Evolutionary conservation across 306 rosid species (phyloP).

Genomic region (Urtica urens): DNA sequence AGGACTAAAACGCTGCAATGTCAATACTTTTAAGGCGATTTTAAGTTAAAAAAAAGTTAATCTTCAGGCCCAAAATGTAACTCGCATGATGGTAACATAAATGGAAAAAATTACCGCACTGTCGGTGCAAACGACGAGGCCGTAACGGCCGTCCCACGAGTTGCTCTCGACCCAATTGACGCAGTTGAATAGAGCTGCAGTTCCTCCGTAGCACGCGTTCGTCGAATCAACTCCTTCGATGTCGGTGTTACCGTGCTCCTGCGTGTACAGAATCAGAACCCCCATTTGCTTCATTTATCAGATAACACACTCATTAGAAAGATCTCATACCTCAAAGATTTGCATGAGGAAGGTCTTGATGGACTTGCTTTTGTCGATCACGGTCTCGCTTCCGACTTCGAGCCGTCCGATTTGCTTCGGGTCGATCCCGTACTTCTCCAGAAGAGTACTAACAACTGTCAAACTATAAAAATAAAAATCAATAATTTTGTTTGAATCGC

Average conservation of each 20-base stretch:
- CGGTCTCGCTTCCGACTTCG: constrained; percentile 98
- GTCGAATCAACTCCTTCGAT: constrained; percentile 93
- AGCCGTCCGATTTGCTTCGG: constrained; percentile 95
- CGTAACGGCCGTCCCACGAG: constrained; percentile 99
- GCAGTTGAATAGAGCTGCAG: constrained; percentile 95
- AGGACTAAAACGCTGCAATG: too few relatives aligned
- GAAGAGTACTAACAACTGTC: constrained; percentile 80
- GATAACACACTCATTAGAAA: too few relatives aligned
- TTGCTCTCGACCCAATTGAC: constrained; percentile 97
- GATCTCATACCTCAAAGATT: constrained; percentile 72
- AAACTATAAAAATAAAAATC: constrained; percentile 53
- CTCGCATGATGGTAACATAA: too few relatives aligned
- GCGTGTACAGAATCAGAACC: too few relatives aligned
- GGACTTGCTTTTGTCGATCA: constrained; percentile 98
- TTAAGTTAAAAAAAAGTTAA: too few relatives aligned
- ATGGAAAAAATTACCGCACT: too few relatives aligned
- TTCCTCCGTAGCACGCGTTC: constrained; percentile 98
- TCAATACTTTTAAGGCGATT: too few relatives aligned
- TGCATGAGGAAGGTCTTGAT: constrained; percentile 96
- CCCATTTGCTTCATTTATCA: too few relatives aligned
- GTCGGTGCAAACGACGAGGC: constrained; percentile 95
- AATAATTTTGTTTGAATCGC: not conserved
- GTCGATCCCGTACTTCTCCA: constrained; percentile 73
- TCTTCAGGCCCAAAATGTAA: too few relatives aligned
- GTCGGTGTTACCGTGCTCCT: constrained; percentile 83